Evolutionary conservation across 768 basidiomycete genomes (phyloP).

Genomic region (Kwoniella dendrophila): DNA sequence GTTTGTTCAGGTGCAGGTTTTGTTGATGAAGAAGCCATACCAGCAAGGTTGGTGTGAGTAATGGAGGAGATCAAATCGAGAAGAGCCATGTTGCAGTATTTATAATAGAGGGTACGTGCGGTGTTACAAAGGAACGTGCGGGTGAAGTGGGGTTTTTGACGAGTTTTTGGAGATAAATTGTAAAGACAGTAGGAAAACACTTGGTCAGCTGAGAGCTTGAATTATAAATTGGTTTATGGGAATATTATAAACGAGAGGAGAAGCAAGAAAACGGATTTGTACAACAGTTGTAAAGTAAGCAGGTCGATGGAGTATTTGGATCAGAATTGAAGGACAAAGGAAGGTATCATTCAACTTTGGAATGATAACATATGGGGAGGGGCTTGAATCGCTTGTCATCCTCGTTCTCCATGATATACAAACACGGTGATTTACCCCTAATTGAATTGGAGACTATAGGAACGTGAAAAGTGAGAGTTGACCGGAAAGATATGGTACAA

Average conservation of each 20-base stretch:
- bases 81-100: constrained; percentile 12
- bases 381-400: constrained; percentile 2
- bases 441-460: too few relatives aligned
- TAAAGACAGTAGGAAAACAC: background rate
- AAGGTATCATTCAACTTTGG: too few relatives aligned
- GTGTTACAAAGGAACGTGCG: constrained; percentile 9
- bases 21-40: constrained; percentile 9
- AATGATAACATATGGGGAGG: too few relatives aligned
- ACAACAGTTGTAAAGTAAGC: background rate
- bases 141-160: background rate
- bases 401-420: too few relatives aligned
- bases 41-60: constrained; percentile 12
- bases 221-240: background rate
- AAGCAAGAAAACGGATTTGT: background rate
- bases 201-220: constrained; percentile 3
- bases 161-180: background rate
- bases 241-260: background rate
- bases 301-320: too few relatives aligned
- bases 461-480: too few relatives aligned
- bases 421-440: too few relatives aligned
- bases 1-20: background rate
- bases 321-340: constrained; percentile 14
- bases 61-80: constrained; percentile 19
- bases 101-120: constrained; percentile 6
- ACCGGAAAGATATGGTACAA: too few relatives aligned